Evolutionary conservation across 139 green algal genomes (phyloP), one percentile per base, ranked within the genome.

Genomic region (Chlorella sp.): DNA sequence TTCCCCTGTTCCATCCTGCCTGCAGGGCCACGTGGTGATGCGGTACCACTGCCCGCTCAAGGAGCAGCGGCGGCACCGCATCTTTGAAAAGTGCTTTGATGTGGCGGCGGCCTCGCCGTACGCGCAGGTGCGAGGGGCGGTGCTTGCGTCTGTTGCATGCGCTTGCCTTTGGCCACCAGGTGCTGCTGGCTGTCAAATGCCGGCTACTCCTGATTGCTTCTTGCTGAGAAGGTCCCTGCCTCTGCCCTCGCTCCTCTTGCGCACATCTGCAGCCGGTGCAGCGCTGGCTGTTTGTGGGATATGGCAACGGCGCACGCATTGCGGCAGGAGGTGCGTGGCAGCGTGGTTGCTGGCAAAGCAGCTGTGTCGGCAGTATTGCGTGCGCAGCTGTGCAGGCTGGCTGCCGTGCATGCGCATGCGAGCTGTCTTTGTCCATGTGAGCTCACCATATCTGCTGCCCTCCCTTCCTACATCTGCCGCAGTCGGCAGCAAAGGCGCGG

Each of bases 1-100:
- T 54, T 8, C 46, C 46, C 11, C 46, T 8, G 8, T 11, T 8
- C 46, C 46, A 54, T 54, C 51, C 51, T 26, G n/a, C n/a, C 16
- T 24, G 51, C 51, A 60, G 28, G 93, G 93, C 20, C 87, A 93
- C 74, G 36, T 95, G 0, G 92, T 95, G 22, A 85, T 94, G 80
- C 87, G 93, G 28, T 95, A 92, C 80, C 84, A 88, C 76, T 94
- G 93, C 73, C 73, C 86, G 8, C 77, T 87, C 30, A 93, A 94
- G 78, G 93, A 96, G 85, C 77, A 91, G 40, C 86, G 89, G 30
- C 85, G 93, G 76, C 91, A 95, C 85, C 87, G 89, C 26, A 89
- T 95, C 70, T 93, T 91, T 73, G 93, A 95, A 76, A 93, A 93
- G 76, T 79, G 86, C 2, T 81, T 94, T 34, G 93, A 96, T 46